These are phyloP conservation scores for Escovopsis sp. DNA, from an alignment of 2,329 filamentous ascomycete species.

Conservation along the genomic window DNA sequence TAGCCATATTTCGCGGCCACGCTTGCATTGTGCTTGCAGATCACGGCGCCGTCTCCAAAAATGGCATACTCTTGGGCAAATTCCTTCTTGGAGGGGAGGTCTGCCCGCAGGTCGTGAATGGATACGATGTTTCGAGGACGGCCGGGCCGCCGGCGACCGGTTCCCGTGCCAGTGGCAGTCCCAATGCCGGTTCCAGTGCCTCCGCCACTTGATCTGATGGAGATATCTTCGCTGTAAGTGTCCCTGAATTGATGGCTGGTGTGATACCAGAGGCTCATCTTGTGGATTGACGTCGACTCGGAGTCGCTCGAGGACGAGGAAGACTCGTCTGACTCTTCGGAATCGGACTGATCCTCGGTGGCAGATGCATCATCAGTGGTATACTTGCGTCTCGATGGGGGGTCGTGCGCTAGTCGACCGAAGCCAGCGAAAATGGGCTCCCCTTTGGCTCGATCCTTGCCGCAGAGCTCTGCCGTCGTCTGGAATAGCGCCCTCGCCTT, in stretches of 20 bases:
- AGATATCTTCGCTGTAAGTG: conserved; percentile 42
- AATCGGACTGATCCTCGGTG: conserved; percentile 35
- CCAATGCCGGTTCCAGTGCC: conserved; percentile 40
- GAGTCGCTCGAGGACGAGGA: conserved; percentile 43
- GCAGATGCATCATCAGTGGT: conserved; percentile 34
- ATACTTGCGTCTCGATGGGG: conserved; percentile 31
- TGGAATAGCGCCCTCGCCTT: conserved; percentile 37
- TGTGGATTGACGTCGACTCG: conserved; percentile 47
- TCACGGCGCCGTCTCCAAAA: conserved; percentile 65
- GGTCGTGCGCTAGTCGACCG: conserved; percentile 38
- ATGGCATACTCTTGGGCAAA: conserved; percentile 71
- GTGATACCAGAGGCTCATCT: conserved; percentile 41
- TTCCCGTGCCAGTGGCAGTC: conserved; percentile 36
- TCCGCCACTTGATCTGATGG: conserved; percentile 43
- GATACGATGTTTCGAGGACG: conserved; percentile 55
- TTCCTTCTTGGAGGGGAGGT: conserved; percentile 64
- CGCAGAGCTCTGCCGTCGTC: conserved; percentile 25
- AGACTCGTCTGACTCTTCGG: conserved; percentile 33
- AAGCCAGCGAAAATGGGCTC: conserved; percentile 44
- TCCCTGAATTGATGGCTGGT: conserved; percentile 37
- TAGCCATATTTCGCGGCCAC: conserved; percentile 60
- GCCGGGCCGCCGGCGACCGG: conserved; percentile 31
- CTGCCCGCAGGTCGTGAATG: conserved; percentile 52
- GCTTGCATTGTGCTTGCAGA: conserved; percentile 71
- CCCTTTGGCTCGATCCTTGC: conserved; percentile 34